These are phyloP conservation scores for Pseudophaeomoniella oleicola DNA, from an alignment of 2,329 filamentous ascomycete species.

Conservation along the genomic window DNA sequence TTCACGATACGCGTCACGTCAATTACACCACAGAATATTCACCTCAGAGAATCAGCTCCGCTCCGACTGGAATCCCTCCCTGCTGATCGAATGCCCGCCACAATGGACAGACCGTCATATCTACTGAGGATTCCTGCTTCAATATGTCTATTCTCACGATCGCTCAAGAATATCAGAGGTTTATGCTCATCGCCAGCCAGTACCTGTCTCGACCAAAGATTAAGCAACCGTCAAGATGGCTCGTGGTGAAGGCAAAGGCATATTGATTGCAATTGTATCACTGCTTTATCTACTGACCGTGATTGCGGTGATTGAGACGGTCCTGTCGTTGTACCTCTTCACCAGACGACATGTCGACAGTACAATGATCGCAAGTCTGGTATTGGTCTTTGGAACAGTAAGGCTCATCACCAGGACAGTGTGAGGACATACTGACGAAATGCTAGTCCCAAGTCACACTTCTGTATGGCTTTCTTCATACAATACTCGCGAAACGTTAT, in stretches of 20 bases:
- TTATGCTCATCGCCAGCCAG: not conserved
- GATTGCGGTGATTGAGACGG: constrained; percentile 20
- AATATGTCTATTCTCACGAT: not conserved
- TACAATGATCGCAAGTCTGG: constrained; percentile 22
- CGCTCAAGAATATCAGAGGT: not conserved
- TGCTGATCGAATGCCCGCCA: not conserved
- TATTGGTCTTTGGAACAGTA: constrained; percentile 21
- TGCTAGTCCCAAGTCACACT: constrained; percentile 13
- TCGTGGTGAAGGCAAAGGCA: not conserved
- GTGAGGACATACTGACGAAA: constrained; percentile 14
- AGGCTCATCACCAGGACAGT: constrained; percentile 6
- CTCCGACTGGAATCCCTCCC: not conserved
- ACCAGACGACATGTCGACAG: constrained; percentile 19
- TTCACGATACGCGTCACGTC: not conserved
- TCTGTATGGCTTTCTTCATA: constrained; percentile 20
- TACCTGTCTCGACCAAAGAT: not conserved
- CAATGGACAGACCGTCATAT: constrained; percentile 1
- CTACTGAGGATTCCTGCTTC: not conserved
- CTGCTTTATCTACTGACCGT: constrained; percentile 20
- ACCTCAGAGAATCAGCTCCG: not conserved
- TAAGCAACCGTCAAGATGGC: not conserved
- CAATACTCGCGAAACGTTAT: constrained; percentile 21
- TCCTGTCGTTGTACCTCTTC: constrained; percentile 20
- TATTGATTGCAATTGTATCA: constrained; percentile 18
- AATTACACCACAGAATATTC: not conserved